Base-by-base conservation (phyloP, 148 eudicot species). In the Rheum nobile region DNA sequence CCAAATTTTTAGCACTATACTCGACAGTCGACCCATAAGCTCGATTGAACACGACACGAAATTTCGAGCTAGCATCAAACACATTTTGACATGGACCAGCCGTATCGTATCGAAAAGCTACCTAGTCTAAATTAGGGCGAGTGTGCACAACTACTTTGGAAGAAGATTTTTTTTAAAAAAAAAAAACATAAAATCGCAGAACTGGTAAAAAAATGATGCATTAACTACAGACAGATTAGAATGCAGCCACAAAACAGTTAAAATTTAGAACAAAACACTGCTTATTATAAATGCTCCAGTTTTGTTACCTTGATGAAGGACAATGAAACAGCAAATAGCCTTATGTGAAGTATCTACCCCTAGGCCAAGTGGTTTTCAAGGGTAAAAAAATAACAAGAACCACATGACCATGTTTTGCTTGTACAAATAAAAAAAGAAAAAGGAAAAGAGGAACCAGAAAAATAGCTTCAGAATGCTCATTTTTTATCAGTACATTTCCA, bases 291-390 rank as follows among this genome's bases (percentile, higher is more conserved):
- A 31, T 57, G 65, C 31, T 57, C 4, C 32, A 19, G 65, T 57
- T 57, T 57, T 50, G 57, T 50, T 6, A 50, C 57, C 55, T n/a
- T 1, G 26, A 57, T 9, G 1, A 57, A 57, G 32, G 28, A 22
- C 59, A 52, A 22, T 8, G 11, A 57, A 57, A 57, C 34, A 57
- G 65, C 65, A 57, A n/a, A 9, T 57, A 24, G 16, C 16, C 34
- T 57, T 29, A 38, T 32, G 38, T 63, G 38, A 63, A 63, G 69
- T 31, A 32, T 63, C 69, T 63, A 70, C 31, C 72, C 72, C 47
- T 38, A 71, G 72, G 72, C 48, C 72, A 71, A 71, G 72, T 71
- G 72, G 72, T 71, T 39, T 38, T 71, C 72, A 71, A 39, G 29
- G 72, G 50, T 11, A 38, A 71, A 71, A 65, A 71, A 41, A 21